phyloP scores from a whole-genome alignment of 2,329 filamentous ascomycete species.

The Epichloe sylvatica region DNA sequence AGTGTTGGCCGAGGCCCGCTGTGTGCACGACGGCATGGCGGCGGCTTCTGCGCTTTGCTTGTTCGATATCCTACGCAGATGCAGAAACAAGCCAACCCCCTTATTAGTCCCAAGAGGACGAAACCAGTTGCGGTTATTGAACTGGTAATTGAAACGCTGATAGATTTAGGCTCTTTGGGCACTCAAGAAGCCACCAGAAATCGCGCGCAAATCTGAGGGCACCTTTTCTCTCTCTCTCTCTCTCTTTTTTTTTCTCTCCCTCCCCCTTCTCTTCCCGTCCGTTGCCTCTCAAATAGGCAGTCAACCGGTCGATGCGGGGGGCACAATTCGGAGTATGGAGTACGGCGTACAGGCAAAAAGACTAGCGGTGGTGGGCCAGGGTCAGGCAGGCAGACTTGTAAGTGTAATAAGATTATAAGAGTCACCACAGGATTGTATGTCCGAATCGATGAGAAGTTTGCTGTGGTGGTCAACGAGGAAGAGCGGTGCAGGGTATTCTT shows the following conservation, averaged over 20 bases:
- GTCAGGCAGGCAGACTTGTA: not conserved
- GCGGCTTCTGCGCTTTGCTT: not conserved
- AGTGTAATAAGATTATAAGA: not conserved
- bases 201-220: not conserved
- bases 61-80: not conserved
- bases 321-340: not conserved
- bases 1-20: constrained; percentile 9
- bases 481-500: no score
- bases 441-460: not conserved
- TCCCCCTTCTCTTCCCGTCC: not conserved
- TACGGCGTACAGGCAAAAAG: not conserved
- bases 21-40: constrained; percentile 7
- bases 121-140: not conserved
- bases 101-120: not conserved
- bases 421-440: not conserved
- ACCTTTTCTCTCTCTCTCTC: not conserved
- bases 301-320: not conserved
- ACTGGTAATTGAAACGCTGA: not conserved
- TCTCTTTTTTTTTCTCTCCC: not conserved
- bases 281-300: not conserved
- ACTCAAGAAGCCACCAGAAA: not conserved
- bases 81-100: not conserved
- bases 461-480: not conserved
- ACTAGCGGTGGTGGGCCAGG: not conserved
- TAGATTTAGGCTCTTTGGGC: not conserved